A percentile compares a stretch with the other conserved stretches of the same genome.
These are phyloP conservation scores for Helminthosporium solani DNA, from an alignment of 2,329 filamentous ascomycete species.

Conservation along the genomic window DNA sequence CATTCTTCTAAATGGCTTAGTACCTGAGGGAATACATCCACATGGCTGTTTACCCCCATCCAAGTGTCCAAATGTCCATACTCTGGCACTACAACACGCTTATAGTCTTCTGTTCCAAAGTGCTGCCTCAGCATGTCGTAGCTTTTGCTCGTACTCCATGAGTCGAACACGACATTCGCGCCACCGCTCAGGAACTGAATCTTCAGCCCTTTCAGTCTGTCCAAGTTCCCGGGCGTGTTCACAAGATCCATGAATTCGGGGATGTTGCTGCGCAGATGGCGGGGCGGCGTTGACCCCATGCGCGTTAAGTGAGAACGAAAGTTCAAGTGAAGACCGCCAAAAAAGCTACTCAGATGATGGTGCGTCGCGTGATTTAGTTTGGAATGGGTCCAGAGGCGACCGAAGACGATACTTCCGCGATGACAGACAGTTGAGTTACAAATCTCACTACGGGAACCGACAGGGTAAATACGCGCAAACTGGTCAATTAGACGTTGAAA, in stretches of 20 bases:
- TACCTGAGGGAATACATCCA: slow-evolving; percentile 60
- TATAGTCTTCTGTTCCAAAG: slow-evolving; percentile 55
- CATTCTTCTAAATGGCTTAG: too few relatives aligned
- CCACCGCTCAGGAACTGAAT: slow-evolving; percentile 16
- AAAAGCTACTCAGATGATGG: slow-evolving; percentile 47
- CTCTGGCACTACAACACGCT: slow-evolving; percentile 55
- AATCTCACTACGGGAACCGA: slow-evolving; percentile 52
- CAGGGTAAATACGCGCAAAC: slow-evolving; percentile 59
- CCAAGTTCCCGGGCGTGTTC: slow-evolving; percentile 5
- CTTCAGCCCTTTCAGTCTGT: slow-evolving; percentile 12
- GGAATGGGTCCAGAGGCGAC: slow-evolving; percentile 61
- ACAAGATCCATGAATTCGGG: slow-evolving; percentile 3
- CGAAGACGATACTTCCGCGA: slow-evolving; percentile 60
- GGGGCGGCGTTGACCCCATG: slow-evolving; percentile 45
- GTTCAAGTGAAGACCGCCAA: slow-evolving; percentile 63
- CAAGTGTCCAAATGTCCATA: slow-evolving; percentile 64
- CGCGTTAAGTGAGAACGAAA: slow-evolving; percentile 58
- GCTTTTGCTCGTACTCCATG: slow-evolving; percentile 55
- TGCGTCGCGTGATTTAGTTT: slow-evolving; percentile 69
- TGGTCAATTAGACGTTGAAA: slow-evolving; percentile 40
- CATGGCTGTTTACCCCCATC: slow-evolving; percentile 62
- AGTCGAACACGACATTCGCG: slow-evolving; percentile 56
- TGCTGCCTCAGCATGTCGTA: slow-evolving; percentile 55
- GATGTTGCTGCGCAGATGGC: slow-evolving; percentile 10
- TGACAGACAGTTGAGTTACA: slow-evolving; percentile 65